Conservation (phyloP, 2,329 filamentous ascomycete species). For the Aspergillus amoenus region DNA sequence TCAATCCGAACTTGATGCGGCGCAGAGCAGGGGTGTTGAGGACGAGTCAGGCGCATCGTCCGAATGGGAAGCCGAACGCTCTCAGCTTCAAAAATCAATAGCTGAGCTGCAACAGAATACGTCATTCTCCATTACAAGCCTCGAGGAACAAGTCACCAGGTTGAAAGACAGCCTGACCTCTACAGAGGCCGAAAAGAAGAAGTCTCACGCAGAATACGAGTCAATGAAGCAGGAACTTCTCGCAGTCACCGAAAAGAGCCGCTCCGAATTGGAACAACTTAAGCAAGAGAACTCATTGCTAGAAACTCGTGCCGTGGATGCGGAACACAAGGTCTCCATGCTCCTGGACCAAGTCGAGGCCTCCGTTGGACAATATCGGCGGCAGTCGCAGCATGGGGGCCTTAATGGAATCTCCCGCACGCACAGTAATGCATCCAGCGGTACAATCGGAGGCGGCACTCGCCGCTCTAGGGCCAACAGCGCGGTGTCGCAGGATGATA, state of each 20-base stretch:
- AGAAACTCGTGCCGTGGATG: conserved; percentile 81
- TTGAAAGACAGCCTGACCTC: conserved; percentile 69
- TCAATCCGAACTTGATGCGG: conserved; percentile 73
- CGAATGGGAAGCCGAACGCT: conserved; percentile 75
- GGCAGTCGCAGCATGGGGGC: conserved; percentile 58
- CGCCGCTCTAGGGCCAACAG: conserved; percentile 41
- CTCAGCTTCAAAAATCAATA: conserved; percentile 66
- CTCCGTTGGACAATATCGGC: conserved; percentile 91
- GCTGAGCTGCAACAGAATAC: conserved; percentile 68
- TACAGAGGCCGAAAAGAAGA: conserved; percentile 67
- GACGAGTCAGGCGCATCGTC: conserved; percentile 47
- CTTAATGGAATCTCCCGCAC: conserved; percentile 47
- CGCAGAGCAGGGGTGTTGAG: conserved; percentile 53
- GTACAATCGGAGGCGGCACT: conserved; percentile 36
- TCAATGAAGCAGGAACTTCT: conserved; percentile 59
- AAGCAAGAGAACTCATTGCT: conserved; percentile 78
- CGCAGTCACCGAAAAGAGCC: conserved; percentile 53
- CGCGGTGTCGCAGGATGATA: conserved; percentile 43
- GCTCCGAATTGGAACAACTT: conserved; percentile 73
- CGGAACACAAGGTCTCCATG: conserved; percentile 88
- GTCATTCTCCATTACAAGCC: conserved; percentile 60
- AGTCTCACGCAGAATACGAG: conserved; percentile 58
- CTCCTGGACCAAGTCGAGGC: conserved; percentile 92
- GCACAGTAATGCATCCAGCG: conserved; percentile 57
- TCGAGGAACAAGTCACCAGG: conserved; percentile 69